Evolutionary conservation across 495 filamentous ascomycete genomes (phyloP).

Genomic region (Hypoxylon lienhwacheense): DNA sequence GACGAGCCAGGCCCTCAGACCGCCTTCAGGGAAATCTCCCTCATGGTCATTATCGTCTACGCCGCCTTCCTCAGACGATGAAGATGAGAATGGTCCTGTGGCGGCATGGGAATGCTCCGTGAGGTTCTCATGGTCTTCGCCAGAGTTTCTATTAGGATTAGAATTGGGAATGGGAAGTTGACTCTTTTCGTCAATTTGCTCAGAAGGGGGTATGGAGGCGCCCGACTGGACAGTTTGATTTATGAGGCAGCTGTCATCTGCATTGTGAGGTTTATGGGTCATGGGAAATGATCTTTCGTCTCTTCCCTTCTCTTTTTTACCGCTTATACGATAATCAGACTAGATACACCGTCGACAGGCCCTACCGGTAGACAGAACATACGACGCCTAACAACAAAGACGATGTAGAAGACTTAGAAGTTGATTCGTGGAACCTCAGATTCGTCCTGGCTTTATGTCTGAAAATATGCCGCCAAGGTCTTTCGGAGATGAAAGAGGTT

Average conservation of each 20-base stretch:
- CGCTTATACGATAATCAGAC: too few species aligned
- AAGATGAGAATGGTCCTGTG: not conserved
- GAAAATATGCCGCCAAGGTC: not conserved
- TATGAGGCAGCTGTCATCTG: conserved; percentile 50
- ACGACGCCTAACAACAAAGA: too few species aligned
- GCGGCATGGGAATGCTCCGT: conserved; percentile 3
- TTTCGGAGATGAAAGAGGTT: not conserved
- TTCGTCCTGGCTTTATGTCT: too few species aligned
- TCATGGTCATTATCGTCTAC: conserved; percentile 17
- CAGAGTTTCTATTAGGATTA: conserved; percentile 7
- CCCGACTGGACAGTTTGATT: conserved; percentile 40
- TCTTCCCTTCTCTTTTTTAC: conserved; percentile 3
- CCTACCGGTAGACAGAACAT: too few species aligned
- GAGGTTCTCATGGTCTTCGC: conserved; percentile 9
- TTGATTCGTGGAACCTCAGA: too few species aligned
- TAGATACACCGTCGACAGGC: too few species aligned
- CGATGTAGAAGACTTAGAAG: too few species aligned
- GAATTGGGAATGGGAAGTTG: conserved; percentile 19
- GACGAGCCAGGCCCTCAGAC: conserved; percentile 62
- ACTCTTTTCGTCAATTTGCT: conserved; percentile 32
- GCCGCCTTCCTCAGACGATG: conserved; percentile 8
- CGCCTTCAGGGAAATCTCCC: conserved; percentile 61
- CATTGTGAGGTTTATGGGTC: conserved; percentile 36
- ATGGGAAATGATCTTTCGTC: too few species aligned
- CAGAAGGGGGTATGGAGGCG: conserved; percentile 9